Base-by-base conservation (phyloP, 1,139 yeast species). In the Meyerozyma athensensis region DNA sequence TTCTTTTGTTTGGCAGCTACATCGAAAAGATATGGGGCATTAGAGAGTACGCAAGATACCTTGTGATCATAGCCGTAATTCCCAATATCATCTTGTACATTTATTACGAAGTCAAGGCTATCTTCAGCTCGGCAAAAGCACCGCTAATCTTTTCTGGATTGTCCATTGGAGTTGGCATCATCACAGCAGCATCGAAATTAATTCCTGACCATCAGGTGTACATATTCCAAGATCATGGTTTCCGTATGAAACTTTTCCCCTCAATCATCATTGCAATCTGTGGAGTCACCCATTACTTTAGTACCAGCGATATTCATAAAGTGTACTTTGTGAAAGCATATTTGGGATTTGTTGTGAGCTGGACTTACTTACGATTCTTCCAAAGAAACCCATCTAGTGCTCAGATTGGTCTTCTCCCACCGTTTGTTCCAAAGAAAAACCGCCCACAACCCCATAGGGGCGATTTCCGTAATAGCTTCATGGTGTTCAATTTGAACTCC, bases 101-200 rank as follows among this genome's bases (percentile, higher is more conserved):
- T 17, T 72, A 61, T 31, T 70, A 64, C 41, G 58, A 59, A 38
- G 47, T 61, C 8, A 68, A 67, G 45, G 54, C 59, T 22, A 51
- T 64, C 3, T 58, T 56, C 1, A 64, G 46, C 14, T 39, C 40
- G 35, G 43, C 65, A 56, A 36, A 62, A 49, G 36, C 70, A 1
- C 72, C 72, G 2, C 69, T 65, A 12, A 59, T 65, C 7, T 50
- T 59, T 32, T 52, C 67, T 2, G 55, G 65, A n/a, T 60, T 60
- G 63, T 64, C 69, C 42, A 58, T 52, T 34, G 61, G 62, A 23
- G 64, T 68, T 59, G 73, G 70, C 13, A 53, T 69, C 22, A 49
- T 71, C 8, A 68, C 69, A 9, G 74, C 74, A 4, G 57, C 68
- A 5, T 69, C 69, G 42, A 75, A 70, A 48, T 47, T 75, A 28